Percentiles rank a stretch among this genome's conserved stretches.
Conservation (phyloP, 306 rosid species). For the Abrus precatorius region DNA sequence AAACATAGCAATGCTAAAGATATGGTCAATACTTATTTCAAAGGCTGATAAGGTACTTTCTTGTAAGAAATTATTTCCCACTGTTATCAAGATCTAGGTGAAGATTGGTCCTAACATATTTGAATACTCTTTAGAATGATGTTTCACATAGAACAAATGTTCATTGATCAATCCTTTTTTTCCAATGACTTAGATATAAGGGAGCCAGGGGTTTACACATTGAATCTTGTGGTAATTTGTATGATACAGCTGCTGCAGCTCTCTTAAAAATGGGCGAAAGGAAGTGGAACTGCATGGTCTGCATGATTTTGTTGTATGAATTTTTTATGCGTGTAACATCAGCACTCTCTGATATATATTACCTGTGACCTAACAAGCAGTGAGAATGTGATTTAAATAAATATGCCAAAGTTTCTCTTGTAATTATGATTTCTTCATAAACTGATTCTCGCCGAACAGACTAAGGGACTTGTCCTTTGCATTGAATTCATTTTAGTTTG, state of each 20-base stretch:
- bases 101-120: background rate
- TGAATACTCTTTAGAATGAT: background rate
- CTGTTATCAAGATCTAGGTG: constrained; percentile 17
- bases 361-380: background rate
- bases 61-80: background rate
- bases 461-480: background rate
- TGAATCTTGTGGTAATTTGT: background rate
- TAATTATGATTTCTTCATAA: background rate
- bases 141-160: background rate
- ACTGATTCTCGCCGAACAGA: background rate
- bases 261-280: too few species aligned
- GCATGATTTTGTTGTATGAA: too few species aligned
- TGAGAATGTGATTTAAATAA: background rate
- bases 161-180: background rate
- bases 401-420: background rate
- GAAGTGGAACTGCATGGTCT: too few species aligned
- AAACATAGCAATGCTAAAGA: constrained; percentile 75
- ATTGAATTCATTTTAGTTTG: background rate
- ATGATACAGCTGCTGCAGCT: too few species aligned
- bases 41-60: constrained; percentile 84
- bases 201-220: background rate
- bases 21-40: constrained; percentile 78
- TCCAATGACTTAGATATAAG: background rate
- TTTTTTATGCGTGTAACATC: background rate
- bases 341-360: background rate